Base-by-base conservation (phyloP, 345 rosid species). In the Cochlearia excelsa region DNA sequence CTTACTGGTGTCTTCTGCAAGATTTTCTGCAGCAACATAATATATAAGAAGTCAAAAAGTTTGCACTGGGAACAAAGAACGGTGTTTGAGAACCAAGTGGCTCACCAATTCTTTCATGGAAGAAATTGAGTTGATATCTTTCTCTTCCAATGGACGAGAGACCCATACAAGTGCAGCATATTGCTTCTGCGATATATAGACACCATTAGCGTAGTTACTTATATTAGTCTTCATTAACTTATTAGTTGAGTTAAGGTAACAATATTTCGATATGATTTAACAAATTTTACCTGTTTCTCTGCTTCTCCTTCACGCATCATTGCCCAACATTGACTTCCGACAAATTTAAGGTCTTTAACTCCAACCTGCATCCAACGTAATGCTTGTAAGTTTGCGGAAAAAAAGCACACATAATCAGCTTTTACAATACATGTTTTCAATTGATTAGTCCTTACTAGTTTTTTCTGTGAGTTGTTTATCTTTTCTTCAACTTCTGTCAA, bases 261-360 rank as follows among this genome's bases (percentile, higher is more conserved):
- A 58, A 58, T 57, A 53, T 26, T 50, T 6, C 46, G 46, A 46
- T 6, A 47, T 34, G 30, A 42, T 33, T 38, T 64, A 10, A 16
- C 48, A 73, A 51, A 57, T 57, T 9, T 35, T 33, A 59, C 97
- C 95, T 88, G 96, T 67, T 92, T 92, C 69, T 92, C 98, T 46
- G 95, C 79, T 81, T 92, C 98, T 59, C 98, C 98, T 80, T 92
- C 98, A 51, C 86, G 98, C 92, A 92, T 92, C 75, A 84, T 70
- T 46, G 74, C 49, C 98, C 98, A 91, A 45, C 85, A 87, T 29
- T 86, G 75, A 76, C 77, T 79, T 50, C 81, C 83, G n/a, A 84
- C 83, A 39, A 65, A 74, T 71, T 67, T 80, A 40, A 91, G 85
- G 67, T 81, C 84, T 77, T 72, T 88, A 49, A 92, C 78, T 31